phyloP scores from a whole-genome alignment of 164 flowering plant species.

The Vitis labrusca region DNA sequence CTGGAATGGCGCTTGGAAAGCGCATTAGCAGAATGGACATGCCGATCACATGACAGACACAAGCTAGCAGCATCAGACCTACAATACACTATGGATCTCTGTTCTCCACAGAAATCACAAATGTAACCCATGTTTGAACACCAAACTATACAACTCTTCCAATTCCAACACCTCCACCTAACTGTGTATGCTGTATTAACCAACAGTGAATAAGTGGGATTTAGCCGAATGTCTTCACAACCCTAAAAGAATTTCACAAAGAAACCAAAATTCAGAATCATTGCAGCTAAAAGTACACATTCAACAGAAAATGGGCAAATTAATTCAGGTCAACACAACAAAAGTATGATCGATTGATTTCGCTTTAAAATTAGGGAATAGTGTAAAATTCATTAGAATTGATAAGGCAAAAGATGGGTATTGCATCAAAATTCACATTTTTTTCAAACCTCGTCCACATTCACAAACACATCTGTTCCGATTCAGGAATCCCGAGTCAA shows the following conservation, averaged over 20 bases:
- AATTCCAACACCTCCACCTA: constrained; percentile 3
- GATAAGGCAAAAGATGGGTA: too few species aligned
- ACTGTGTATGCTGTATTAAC: neutral
- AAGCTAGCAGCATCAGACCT: constrained; percentile 88
- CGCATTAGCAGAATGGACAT: constrained; percentile 94
- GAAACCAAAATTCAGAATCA: too few species aligned
- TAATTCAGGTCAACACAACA: too few species aligned
- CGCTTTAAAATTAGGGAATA: too few species aligned
- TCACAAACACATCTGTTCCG: too few species aligned
- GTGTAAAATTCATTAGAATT: too few species aligned
- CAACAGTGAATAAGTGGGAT: neutral
- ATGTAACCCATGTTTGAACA: constrained; percentile 60
- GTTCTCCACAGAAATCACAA: constrained; percentile 88
- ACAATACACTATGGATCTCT: constrained; percentile 84
- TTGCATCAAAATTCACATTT: too few species aligned
- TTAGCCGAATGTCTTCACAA: neutral
- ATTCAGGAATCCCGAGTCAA: too few species aligned
- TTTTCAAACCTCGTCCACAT: too few species aligned
- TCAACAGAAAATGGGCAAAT: too few species aligned
- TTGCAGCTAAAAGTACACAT: too few species aligned
- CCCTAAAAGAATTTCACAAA: neutral
- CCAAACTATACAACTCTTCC: neutral
- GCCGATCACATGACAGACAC: constrained; percentile 89
- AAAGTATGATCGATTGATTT: too few species aligned
- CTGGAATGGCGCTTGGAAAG: constrained; percentile 86